Percentiles rank a stretch among this genome's conserved stretches.
Conservation (phyloP, 495 filamentous ascomycete genomes). For the Lepraria neglecta region DNA sequence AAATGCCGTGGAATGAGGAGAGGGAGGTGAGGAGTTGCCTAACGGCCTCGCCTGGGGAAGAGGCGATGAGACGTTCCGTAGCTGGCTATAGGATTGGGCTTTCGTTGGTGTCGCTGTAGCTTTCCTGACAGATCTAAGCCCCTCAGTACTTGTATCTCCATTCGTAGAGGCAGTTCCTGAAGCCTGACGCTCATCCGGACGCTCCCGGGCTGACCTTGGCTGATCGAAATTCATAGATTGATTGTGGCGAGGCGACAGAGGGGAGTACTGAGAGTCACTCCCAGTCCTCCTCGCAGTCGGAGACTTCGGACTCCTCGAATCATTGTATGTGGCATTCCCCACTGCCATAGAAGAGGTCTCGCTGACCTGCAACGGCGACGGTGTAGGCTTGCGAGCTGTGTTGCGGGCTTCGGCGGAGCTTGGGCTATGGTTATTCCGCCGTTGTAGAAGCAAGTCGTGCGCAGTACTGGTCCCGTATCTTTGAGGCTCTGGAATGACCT, state of each 20-base stretch:
- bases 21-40: conserved; percentile 27
- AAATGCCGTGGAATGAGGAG: conserved; percentile 23
- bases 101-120: conserved; percentile 21
- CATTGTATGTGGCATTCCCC: not conserved
- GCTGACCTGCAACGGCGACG: conserved; percentile 42
- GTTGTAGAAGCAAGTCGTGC: conserved; percentile 5
- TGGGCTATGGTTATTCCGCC: not conserved
- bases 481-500: conserved; percentile 9
- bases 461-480: conserved; percentile 11
- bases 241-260: conserved; percentile 20
- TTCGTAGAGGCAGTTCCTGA: conserved; percentile 12
- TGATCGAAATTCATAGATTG: conserved; percentile 9
- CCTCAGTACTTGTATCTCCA: conserved; percentile 6
- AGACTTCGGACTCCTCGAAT: conserved; percentile 17
- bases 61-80: conserved; percentile 27
- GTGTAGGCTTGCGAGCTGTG: conserved; percentile 16
- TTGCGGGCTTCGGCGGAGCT: conserved; percentile 8
- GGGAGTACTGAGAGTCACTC: conserved; percentile 15
- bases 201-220: conserved; percentile 25
- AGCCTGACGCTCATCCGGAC: conserved; percentile 15
- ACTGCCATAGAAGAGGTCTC: conserved; percentile 44
- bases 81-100: conserved; percentile 24
- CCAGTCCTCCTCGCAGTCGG: not conserved
- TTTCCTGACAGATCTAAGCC: conserved; percentile 1
- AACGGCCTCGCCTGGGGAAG: conserved; percentile 17